Percentiles rank a stretch among this genome's conserved stretches.
Evolutionary conservation across 208 protist genomes (phyloP).

Genomic region (Entamoeba dispar): DNA sequence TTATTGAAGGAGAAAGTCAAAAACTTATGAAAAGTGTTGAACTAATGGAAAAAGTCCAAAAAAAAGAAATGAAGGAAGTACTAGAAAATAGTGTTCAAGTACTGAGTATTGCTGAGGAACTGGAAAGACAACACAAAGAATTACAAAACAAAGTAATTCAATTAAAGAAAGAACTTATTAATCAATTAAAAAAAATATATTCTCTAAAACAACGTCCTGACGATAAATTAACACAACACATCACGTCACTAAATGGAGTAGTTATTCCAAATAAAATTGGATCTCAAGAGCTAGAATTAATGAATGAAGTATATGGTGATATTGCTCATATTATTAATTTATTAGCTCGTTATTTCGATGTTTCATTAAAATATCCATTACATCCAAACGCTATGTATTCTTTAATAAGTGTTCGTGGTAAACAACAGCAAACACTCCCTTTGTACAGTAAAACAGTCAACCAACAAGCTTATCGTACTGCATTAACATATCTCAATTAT

Average conservation of each 20-base stretch:
- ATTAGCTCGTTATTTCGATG: neutral
- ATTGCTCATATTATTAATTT: neutral
- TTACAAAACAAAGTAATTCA: neutral
- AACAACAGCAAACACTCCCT: neutral
- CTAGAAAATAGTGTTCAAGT: neutral
- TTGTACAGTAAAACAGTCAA: neutral
- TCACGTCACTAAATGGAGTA: neutral
- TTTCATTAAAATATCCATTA: neutral
- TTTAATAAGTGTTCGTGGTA: neutral
- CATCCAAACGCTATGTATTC: neutral
- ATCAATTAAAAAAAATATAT: neutral
- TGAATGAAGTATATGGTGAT: neutral
- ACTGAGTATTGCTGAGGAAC: neutral
- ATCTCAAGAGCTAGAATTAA: neutral
- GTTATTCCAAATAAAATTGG: neutral
- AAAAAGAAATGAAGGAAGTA: neutral
- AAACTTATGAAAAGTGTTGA: neutral
- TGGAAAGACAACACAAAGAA: neutral
- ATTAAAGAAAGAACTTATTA: neutral
- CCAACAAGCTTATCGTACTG: neutral
- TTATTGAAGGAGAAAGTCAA: neutral
- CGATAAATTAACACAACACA: neutral
- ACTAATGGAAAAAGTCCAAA: neutral
- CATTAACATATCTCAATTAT: neutral
- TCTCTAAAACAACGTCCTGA: neutral